Evolutionary conservation across 2,329 filamentous ascomycete genomes (phyloP).

Genomic region (Sphaerostilbella broomeana): DNA sequence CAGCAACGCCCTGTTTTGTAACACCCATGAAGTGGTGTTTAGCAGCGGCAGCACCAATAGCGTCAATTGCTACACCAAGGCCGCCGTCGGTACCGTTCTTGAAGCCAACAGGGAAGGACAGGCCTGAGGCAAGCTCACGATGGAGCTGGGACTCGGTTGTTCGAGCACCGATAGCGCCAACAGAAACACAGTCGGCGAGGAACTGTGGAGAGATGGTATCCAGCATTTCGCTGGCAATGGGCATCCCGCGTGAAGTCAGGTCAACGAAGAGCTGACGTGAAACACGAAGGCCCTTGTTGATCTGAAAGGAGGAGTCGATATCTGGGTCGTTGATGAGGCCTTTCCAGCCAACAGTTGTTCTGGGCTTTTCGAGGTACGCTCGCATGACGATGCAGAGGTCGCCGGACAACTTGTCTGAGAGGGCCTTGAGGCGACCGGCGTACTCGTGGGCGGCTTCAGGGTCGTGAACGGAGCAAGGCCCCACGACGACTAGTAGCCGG

Average conservation of each 20-base stretch:
- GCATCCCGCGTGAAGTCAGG: slow-evolving; percentile 79
- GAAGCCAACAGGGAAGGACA: slow-evolving; percentile 97
- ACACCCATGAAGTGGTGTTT: slow-evolving; percentile 98
- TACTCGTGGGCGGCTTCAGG: slow-evolving; percentile 84
- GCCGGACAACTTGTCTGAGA: slow-evolving; percentile 71
- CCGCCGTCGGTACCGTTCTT: slow-evolving; percentile 98
- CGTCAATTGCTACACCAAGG: slow-evolving; percentile 86
- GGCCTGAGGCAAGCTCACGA: slow-evolving; percentile 86
- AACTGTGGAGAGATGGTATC: slow-evolving; percentile 98
- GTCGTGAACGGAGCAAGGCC: slow-evolving; percentile 96
- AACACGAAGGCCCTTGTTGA: slow-evolving; percentile 94
- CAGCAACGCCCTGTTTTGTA: slow-evolving; percentile 92
- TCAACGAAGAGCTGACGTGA: slow-evolving; percentile 92
- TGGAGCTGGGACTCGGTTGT: slow-evolving; percentile 97
- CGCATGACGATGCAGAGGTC: slow-evolving; percentile 95
- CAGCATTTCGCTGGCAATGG: slow-evolving; percentile 96
- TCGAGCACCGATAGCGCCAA: slow-evolving; percentile 90
- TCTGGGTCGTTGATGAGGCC: slow-evolving; percentile 98
- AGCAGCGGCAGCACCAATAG: slow-evolving; percentile 79
- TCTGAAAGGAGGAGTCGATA: slow-evolving; percentile 94
- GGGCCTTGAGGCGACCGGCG: slow-evolving; percentile 66
- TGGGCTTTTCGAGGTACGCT: slow-evolving; percentile 96
- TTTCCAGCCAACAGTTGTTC: slow-evolving; percentile 98
- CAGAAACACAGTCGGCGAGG: slow-evolving; percentile 89
- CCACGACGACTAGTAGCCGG: slow-evolving; percentile 87